Evolutionary conservation across 306 rosid genomes (phyloP), one percentile per base, ranked within the genome.

Genomic region (Abrus pulchellus): DNA sequence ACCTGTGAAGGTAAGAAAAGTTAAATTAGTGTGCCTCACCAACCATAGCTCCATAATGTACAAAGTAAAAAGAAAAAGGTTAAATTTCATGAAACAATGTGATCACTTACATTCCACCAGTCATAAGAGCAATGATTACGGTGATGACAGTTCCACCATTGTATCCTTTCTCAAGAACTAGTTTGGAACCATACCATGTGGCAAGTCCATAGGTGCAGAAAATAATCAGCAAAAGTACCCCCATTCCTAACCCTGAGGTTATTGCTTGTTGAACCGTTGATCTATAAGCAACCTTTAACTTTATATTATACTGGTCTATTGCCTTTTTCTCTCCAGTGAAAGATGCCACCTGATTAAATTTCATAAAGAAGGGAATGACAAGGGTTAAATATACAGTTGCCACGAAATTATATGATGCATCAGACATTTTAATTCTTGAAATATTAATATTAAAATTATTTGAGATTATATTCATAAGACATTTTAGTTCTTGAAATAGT

Each of bases 271-370:
- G 74, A 79, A 88, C 88, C 83, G 52, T 78, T 7, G 89, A 29
- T 11, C 34, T 76, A 64, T 89, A 90, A 14, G 98, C 99, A 78
- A 87, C 32, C 57, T 57, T 88, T 67, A 93, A 52, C 87, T 93
- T 91, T 13, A 4, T 66, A 36, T 95, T 86, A 66, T 93, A 95
- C 29, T 82, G 86, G 38, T 93, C 94, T 14, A 84, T 75, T 6
- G 99, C 97, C 77, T 71, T 76, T 72, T 89, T 90, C 87, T 95
- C 98, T 7, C 99, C 98, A 2, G 91, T 90, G 86, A 93, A 95
- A 40, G 99, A 90, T 20, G 97, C 96, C 82, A 95, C 99, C 98
- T 94, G 63, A 68, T 66, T 49, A 57, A 30, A 50, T 55, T 64
- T 9, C 66, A 81, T 27, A 71, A 49, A 7, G 5, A 28, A 77